Evolutionary conservation across 129 eudicot genomes (phyloP).

Genomic region (Ambrosia artemisiifolia): DNA sequence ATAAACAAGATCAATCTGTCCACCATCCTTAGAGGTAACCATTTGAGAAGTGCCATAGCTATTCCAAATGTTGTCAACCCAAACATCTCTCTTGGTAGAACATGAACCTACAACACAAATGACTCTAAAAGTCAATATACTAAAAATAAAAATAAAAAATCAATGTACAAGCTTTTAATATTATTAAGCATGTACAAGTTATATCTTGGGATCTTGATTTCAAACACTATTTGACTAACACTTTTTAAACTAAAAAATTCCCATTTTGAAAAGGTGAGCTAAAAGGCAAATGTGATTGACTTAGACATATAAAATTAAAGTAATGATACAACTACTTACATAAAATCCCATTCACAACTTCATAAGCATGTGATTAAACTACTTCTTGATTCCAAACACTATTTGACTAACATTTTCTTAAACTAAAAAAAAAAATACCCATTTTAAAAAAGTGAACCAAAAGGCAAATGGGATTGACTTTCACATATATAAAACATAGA

Average conservation of each 20-base stretch:
- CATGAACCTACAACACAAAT: conserved; percentile 60
- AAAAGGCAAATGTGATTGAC: not conserved
- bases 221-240: not conserved
- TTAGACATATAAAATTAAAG: not conserved
- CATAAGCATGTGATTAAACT: too few relatives aligned
- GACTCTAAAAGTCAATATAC: conserved; percentile 16
- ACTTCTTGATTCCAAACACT: not conserved
- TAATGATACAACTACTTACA: conserved; percentile 27
- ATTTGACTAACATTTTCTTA: not conserved
- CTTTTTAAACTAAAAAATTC: not conserved
- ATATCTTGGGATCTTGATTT: not conserved
- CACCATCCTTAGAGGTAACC: conserved; percentile 77
- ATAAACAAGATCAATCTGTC: conserved; percentile 62
- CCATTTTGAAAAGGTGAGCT: not conserved
- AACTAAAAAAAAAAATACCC: not conserved
- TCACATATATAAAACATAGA: not conserved
- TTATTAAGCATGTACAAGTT: not conserved
- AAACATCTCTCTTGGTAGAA: conserved; percentile 89
- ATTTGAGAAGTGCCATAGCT: conserved; percentile 73
- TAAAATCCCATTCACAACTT: too few relatives aligned
- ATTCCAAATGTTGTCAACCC: conserved; percentile 78
- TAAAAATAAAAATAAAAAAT: not conserved
- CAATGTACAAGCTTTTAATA: not conserved
- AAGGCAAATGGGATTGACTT: conserved; percentile 22
- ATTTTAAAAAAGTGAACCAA: conserved; percentile 13